Evolutionary conservation across 1,284 basidiomycete genomes (phyloP), one percentile per base, ranked within the genome.

Genomic region (Cryptococcus maquisensis): DNA sequence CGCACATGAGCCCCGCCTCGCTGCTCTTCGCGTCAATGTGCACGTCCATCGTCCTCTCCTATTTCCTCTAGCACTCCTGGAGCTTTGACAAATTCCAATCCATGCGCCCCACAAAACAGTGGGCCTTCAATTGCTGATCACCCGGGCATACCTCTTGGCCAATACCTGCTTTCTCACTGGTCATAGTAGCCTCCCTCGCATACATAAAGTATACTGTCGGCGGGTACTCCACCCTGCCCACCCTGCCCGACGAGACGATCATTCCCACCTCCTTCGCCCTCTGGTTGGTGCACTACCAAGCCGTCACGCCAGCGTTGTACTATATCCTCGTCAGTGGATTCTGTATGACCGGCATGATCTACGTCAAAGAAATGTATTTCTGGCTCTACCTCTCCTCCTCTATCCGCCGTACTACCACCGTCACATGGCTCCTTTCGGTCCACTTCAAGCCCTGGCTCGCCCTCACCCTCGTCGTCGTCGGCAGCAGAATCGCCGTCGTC

Each of bases 101-200:
- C 13, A 46, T 57, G 18, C 18, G 42, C 2, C 55, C 55, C 28
- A 53, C 45, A 32, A 13, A 28, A 9, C n/a, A 47, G 16, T 20
- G 51, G 36, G 55, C 55, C 15, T 57, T 57, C 55, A 57, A 57
- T 40, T 47, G 44, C 32, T 40, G 51, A 50, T 57, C 37, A 50
- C 55, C n/a, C 53, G 55, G 55, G 42, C 43, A 5, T 16, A 49
- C 10, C 12, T 57, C 18, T 15, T 53, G 26, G 38, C 51, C 8
- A 42, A 53, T 41, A 26, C 15, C 12, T 28, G 47, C 12, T 57
- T 57, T 28, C 37, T 24, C 10, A 28, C 45, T 57, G 55, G 55
- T 37, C 40, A n/a, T n/a, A n/a, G n/a, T n/a, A 7, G 43, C 36
- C 4, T 50, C 23, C 2, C n/a, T 56, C 6, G 49, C 36, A 13